Percentiles rank a stretch among this genome's conserved stretches.
Evolutionary conservation across 2,329 filamentous ascomycete species (phyloP).

Genomic region (Pyrenochaeta sp.): DNA sequence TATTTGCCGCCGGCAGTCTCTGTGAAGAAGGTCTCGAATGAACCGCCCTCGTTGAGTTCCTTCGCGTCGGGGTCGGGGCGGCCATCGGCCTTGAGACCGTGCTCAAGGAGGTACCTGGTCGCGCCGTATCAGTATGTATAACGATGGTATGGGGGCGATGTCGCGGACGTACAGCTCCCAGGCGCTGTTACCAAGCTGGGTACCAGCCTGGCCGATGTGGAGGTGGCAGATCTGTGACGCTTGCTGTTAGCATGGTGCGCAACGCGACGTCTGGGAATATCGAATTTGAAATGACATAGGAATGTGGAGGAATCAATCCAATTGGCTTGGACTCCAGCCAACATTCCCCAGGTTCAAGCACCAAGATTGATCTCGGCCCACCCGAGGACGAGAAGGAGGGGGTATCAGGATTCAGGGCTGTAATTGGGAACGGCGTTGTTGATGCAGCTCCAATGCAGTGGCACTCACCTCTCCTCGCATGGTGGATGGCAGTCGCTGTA

Average conservation of each 20-base stretch:
- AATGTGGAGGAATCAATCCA: too few relatives aligned
- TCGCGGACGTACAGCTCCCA: conserved; percentile 72
- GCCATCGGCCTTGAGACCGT: conserved; percentile 71
- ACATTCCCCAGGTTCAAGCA: conserved; percentile 3
- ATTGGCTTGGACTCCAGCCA: too few relatives aligned
- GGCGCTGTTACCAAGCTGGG: conserved; percentile 76
- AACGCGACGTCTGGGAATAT: too few relatives aligned
- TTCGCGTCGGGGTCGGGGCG: conserved; percentile 67
- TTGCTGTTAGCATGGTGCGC: conserved; percentile 18
- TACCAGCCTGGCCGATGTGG: conserved; percentile 75
- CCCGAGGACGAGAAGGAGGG: conserved; percentile 14
- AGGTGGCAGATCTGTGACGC: conserved; percentile 66
- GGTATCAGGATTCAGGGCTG: conserved; percentile 11
- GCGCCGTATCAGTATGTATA: conserved; percentile 23
- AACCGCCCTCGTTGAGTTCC: conserved; percentile 68
- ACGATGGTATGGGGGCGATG: conserved; percentile 9
- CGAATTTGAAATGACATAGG: too few relatives aligned
- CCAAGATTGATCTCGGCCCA: conserved; percentile 3
- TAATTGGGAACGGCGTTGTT: too few relatives aligned
- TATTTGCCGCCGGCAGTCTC: conserved; percentile 76
- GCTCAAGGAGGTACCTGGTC: conserved; percentile 74
- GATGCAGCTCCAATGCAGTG: conserved; percentile 8
- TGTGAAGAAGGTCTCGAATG: conserved; percentile 77
- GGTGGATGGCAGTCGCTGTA: conserved; percentile 41
- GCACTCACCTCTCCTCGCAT: conserved; percentile 52